Conservation (phyloP, 148 eudicot species). For the Vaccinium macrocarpon region DNA sequence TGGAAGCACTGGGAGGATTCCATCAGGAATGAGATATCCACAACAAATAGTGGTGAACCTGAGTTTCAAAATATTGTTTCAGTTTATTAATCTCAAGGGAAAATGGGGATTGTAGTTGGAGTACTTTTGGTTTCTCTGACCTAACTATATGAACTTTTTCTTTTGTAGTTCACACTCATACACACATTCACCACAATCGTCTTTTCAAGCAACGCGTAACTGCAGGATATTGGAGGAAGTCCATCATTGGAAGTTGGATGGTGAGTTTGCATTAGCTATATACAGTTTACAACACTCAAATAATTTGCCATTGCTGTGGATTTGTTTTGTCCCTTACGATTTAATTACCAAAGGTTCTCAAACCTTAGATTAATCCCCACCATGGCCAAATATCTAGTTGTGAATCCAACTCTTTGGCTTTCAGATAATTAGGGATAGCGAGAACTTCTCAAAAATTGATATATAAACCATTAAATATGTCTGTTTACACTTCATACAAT, state of each 20-base stretch:
- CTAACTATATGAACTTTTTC: neutral
- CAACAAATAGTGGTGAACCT: slow-evolving; percentile 24
- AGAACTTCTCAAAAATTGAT: neutral
- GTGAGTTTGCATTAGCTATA: slow-evolving; percentile 39
- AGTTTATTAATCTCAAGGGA: neutral
- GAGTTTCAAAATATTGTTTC: neutral
- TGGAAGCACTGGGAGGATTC: slow-evolving; percentile 93
- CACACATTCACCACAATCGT: slow-evolving; percentile 36
- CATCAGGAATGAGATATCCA: slow-evolving; percentile 37
- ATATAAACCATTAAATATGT: neutral
- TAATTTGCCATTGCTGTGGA: neutral
- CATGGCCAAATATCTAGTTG: neutral
- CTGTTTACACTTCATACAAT: neutral
- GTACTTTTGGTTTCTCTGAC: neutral
- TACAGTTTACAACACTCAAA: neutral
- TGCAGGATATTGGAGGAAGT: slow-evolving; percentile 57
- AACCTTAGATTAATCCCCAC: neutral
- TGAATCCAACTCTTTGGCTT: neutral
- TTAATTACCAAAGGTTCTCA: neutral
- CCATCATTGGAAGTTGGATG: slow-evolving; percentile 42
- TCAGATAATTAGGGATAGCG: neutral
- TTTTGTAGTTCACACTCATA: slow-evolving; percentile 9
- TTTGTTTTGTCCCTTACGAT: neutral
- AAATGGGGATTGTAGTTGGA: slow-evolving; percentile 17
- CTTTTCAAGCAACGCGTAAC: slow-evolving; percentile 40